Conservation (phyloP, 2,329 filamentous ascomycete species). For the Epichloe uncinata region DNA sequence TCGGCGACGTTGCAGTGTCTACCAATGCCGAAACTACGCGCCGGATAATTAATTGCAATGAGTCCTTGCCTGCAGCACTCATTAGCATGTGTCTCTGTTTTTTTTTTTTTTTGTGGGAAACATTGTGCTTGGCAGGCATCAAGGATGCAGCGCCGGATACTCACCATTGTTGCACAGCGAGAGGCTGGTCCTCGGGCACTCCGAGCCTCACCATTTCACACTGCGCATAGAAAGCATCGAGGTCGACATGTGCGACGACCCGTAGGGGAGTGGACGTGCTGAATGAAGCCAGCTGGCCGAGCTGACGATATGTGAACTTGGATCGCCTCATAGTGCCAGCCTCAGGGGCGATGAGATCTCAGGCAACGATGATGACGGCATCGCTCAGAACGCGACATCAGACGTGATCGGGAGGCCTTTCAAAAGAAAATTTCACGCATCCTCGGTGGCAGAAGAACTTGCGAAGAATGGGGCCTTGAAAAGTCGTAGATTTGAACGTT, state of each 20-base stretch:
- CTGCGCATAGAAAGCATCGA: slow-evolving; percentile 96
- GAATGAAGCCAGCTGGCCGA: slow-evolving; percentile 60
- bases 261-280: slow-evolving; percentile 65
- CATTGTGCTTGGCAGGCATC: neutral
- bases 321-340: slow-evolving; percentile 34
- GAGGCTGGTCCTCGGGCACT: slow-evolving; percentile 58
- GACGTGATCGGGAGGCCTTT: neutral
- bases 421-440: neutral
- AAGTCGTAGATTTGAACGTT: neutral
- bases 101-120: neutral
- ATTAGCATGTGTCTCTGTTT: neutral
- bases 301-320: slow-evolving; percentile 72
- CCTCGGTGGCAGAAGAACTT: neutral
- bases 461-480: neutral
- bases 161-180: slow-evolving; percentile 89
- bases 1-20: slow-evolving; percentile 69
- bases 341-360: slow-evolving; percentile 16
- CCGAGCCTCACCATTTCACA: slow-evolving; percentile 85
- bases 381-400: neutral
- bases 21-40: slow-evolving; percentile 64
- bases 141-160: slow-evolving; percentile 4
- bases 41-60: slow-evolving; percentile 93
- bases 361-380: slow-evolving; percentile 3
- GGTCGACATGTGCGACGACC: slow-evolving; percentile 80
- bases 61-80: slow-evolving; percentile 57